Conservation (phyloP, 352 stramenopile genomes). For the Phytophthora cactorum region DNA sequence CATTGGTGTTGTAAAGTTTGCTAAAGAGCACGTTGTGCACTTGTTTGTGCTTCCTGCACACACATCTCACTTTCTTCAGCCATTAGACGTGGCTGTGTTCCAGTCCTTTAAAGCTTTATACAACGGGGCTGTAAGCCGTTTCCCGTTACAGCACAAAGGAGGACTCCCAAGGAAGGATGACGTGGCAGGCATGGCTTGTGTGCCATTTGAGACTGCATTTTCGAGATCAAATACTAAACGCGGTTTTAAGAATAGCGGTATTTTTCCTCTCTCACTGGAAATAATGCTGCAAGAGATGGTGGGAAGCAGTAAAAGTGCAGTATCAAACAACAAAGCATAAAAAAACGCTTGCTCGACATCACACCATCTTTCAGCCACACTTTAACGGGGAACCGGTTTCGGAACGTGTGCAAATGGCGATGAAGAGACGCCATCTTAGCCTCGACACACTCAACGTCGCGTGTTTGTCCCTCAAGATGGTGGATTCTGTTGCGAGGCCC, state of each 20-base stretch:
- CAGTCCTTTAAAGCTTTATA: constrained; percentile 10
- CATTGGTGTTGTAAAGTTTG: neutral
- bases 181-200: neutral
- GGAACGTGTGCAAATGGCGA: neutral
- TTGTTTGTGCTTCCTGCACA: constrained; percentile 9
- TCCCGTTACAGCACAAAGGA: neutral
- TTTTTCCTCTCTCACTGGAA: constrained; percentile 12
- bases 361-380: neutral
- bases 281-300: constrained; percentile 13
- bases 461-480: constrained; percentile 1
- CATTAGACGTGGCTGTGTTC: constrained; percentile 3
- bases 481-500: neutral
- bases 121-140: neutral
- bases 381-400: constrained; percentile 9
- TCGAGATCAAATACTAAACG: neutral
- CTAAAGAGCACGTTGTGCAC: neutral
- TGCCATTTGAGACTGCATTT: constrained; percentile 5
- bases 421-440: constrained; percentile 5
- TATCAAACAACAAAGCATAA: neutral
- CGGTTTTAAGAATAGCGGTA: neutral
- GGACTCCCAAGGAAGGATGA: constrained; percentile 5
- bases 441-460: constrained; percentile 7
- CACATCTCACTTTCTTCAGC: constrained; percentile 5
- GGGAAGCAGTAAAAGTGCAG: neutral
- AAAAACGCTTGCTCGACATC: constrained; percentile 3